Conservation (phyloP, 805 yeast species). For the Metschnikowia arizonensis region DNA sequence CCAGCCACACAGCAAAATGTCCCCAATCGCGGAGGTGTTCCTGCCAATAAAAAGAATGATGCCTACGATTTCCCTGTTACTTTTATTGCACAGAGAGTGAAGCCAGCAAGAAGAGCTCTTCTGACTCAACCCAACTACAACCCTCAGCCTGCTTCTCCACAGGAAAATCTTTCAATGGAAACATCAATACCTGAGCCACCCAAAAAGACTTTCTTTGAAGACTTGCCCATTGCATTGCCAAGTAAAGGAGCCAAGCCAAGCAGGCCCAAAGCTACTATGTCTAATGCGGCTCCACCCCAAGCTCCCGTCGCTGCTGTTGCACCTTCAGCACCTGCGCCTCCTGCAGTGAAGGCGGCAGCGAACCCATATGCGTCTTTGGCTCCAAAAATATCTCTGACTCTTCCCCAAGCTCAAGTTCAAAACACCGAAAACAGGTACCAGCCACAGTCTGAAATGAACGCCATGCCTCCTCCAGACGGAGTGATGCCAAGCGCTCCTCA, state of each 20-base stretch:
- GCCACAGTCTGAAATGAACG: constrained; percentile 7
- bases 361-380: constrained; percentile 31
- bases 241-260: constrained; percentile 5
- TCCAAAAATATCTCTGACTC: constrained; percentile 9
- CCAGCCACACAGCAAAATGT: neutral
- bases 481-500: neutral
- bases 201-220: constrained; percentile 53
- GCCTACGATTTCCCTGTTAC: constrained; percentile 72
- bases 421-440: constrained; percentile 9
- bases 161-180: neutral
- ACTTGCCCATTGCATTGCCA: constrained; percentile 44
- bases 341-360: constrained; percentile 21
- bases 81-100: constrained; percentile 39
- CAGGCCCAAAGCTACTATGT: constrained; percentile 1
- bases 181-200: neutral
- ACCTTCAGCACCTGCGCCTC: constrained; percentile 15
- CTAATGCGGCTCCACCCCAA: neutral
- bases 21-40: neutral
- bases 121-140: constrained; percentile 7
- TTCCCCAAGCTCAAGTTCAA: constrained; percentile 2
- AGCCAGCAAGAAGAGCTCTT: constrained; percentile 37
- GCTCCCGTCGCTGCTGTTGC: constrained; percentile 11
- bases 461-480: constrained; percentile 5
- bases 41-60: constrained; percentile 49
- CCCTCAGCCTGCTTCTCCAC: neutral